These are phyloP conservation scores for Colletotrichum tamarilloi DNA, from an alignment of 2,329 filamentous ascomycete genomes.

Conservation along the genomic window DNA sequence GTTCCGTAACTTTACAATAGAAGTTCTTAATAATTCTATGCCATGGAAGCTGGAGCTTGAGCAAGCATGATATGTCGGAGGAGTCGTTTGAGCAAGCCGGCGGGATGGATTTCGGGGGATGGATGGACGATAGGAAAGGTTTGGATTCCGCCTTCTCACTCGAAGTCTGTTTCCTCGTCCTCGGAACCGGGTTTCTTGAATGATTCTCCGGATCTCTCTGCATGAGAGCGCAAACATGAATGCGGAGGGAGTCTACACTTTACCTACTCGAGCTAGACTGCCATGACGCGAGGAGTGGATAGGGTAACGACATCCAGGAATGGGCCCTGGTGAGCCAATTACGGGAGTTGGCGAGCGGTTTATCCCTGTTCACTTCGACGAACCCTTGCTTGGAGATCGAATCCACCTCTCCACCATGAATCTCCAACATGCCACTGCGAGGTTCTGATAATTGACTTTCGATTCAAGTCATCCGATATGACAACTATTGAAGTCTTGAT, in stretches of 20 bases:
- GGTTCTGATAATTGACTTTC: too few species aligned
- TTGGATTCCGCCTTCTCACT: not conserved
- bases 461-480: too few species aligned
- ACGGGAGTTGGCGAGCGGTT: not conserved
- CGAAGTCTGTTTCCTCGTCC: slow-evolving; percentile 1
- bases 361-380: not conserved
- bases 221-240: not conserved
- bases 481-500: too few species aligned
- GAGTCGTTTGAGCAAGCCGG: not conserved
- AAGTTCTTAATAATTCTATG: too few species aligned
- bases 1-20: not conserved
- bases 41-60: not conserved
- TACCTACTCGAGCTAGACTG: slow-evolving; percentile 13
- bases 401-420: too few species aligned
- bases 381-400: too few species aligned
- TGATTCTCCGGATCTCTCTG: not conserved
- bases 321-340: slow-evolving; percentile 9
- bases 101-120: not conserved
- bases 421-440: too few species aligned
- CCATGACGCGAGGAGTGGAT: slow-evolving; percentile 29
- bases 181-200: not conserved
- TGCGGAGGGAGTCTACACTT: slow-evolving; percentile 8
- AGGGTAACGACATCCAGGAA: slow-evolving; percentile 26
- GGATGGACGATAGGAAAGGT: not conserved
- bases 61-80: not conserved